Evolutionary conservation across 306 rosid species (phyloP), one percentile per base, ranked within the genome.

Genomic region (Dryas drummondii): DNA sequence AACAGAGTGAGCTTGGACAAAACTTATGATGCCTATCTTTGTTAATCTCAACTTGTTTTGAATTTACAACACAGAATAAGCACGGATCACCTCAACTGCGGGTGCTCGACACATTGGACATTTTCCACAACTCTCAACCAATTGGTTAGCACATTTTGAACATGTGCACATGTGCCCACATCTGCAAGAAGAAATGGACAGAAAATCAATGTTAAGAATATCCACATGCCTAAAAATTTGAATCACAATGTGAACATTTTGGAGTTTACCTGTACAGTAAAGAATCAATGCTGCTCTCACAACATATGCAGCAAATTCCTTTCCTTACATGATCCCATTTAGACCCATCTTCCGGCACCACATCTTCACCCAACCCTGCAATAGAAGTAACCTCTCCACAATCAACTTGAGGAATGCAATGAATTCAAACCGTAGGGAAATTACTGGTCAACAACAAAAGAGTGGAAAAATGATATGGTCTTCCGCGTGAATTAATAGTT

Each of bases 121-220:
- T 74, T 90, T 96, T 68, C 89, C 92, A 19, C 76, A 72, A 46
- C 80, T 85, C 77, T 80, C 83, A 19, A 87, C 89, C 93, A 96
- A 85, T 74, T 76, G 86, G 42, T 80, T 81, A 37, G 99, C 98
- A 83, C 99, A 96, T 78, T 85, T 89, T 66, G 93, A 77, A 84
- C 98, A 96, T 32, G 97, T 82, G 83, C 99, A 96, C 97, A 92
- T 92, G 88, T 96, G 99, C 62, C 99, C 99, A 64, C 99, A 96
- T 90, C 98, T 96, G 87, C 65, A 50, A 57, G 56, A 75, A 40
- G 71, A 72, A 68, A 70, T 46, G 37, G 75, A 64, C 27, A 19
- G 16, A 48, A 40, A 44, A 22, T 27, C 40, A 13, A 61, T 42
- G 17, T 53, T 59, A 58, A 59, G 45, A 77, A 68, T 46, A 58